phyloP scores from a whole-genome alignment of 768 basidiomycete species.

The Leucosporidium scottii region DNA sequence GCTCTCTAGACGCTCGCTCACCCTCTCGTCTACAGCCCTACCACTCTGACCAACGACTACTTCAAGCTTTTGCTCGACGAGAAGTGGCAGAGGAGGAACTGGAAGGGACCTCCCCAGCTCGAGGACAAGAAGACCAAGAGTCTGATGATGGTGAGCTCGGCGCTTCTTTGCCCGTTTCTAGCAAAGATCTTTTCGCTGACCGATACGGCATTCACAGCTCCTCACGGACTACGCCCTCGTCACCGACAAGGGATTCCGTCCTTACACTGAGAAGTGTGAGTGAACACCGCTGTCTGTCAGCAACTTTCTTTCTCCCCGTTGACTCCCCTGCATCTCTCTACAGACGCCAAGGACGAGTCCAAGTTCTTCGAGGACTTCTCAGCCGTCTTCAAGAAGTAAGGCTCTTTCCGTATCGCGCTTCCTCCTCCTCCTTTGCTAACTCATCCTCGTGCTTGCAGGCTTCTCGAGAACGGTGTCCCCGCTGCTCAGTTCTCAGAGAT shows the following conservation, averaged over 20 bases:
- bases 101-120: constrained; percentile 86
- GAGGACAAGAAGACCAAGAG: constrained; percentile 81
- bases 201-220: constrained; percentile 42
- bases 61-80: constrained; percentile 74
- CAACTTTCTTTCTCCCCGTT: too few species aligned
- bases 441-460: constrained; percentile 31
- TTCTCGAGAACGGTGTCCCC: constrained; percentile 93
- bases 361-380: constrained; percentile 90
- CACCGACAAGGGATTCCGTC: constrained; percentile 85
- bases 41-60: constrained; percentile 70
- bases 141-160: constrained; percentile 73
- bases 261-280: constrained; percentile 35
- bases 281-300: too few species aligned
- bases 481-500: constrained; percentile 56
- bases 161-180: background rate
- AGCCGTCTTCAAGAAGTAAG: constrained; percentile 38
- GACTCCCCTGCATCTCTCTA: constrained; percentile 41
- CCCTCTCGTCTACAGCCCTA: constrained; percentile 81
- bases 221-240: constrained; percentile 74
- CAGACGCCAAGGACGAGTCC: constrained; percentile 72
- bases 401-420: background rate
- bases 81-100: constrained; percentile 62
- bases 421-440: background rate
- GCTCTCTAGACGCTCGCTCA: constrained; percentile 37
- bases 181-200: constrained; percentile 19